Base-by-base conservation (phyloP, 345 rosid genomes). In the Aquilaria malaccensis region DNA sequence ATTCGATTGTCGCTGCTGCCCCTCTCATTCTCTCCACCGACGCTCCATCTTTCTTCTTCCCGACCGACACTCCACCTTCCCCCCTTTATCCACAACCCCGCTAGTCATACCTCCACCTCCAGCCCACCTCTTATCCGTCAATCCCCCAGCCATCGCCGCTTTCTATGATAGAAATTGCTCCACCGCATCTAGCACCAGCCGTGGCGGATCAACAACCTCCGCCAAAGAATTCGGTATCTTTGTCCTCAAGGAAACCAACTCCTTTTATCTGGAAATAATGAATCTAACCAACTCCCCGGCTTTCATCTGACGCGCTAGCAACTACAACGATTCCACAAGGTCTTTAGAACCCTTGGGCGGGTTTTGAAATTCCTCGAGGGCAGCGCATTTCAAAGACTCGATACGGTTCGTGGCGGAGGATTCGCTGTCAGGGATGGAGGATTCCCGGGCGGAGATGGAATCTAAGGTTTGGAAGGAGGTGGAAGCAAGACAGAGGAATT, bases 41-140 rank as follows among this genome's bases (percentile, higher is more conserved):
- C 10, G 81, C 85, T 53, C 74, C 73, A 64, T 74, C 83, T 52
- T 66, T 74, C 33, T 69, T 69, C 53, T 72, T 66, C 7, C 80
- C 70, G 30, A 72, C 77, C 59, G 33, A 60, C 9, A 79, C 79
- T 11, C 29, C 33, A 45, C 53, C 51, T 13, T 56, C 43, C 41
- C 13, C 58, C 50, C 41, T 50, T 14, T 49, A 15, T 15, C 15
- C 15, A 15, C 15, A 15, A 15, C 15, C 15, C 0, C 15, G 15
- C 15, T 0, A 15, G 54, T 13, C 11, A 41, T 33, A 51, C 69
- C 57, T 79, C 79, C 43, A 81, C 79, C 84, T 7, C 83, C 75
- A 0, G 84, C 86, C 89, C 88, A 83, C 65, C 88, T 69, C 74
- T 79, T 83, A 57, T 81, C 89, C 13, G 82, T 74, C 32, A 77